Conservation (phyloP, 768 basidiomycete genomes). For the Lentinula raphanica region DNA sequence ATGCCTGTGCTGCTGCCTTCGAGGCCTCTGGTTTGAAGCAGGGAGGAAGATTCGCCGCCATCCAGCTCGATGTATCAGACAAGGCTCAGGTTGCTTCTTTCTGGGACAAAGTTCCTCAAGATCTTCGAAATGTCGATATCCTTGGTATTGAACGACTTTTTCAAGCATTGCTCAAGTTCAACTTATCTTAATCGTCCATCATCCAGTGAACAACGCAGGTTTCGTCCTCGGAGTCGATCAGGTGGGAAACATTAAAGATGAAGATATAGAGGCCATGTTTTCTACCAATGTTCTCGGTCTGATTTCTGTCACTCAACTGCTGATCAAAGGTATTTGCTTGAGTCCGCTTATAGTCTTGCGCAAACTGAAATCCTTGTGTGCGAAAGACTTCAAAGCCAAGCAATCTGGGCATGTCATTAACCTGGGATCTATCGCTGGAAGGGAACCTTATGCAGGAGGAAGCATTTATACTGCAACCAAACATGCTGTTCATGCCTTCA, state of each 20-base stretch:
- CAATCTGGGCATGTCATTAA: slow-evolving; percentile 89
- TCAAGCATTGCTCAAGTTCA: background rate
- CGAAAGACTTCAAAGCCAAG: slow-evolving; percentile 69
- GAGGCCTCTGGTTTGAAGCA: slow-evolving; percentile 64
- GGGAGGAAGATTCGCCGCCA: slow-evolving; percentile 71
- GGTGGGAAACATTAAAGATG: slow-evolving; percentile 74
- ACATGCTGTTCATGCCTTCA: slow-evolving; percentile 83
- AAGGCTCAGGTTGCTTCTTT: slow-evolving; percentile 64
- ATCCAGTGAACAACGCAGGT: slow-evolving; percentile 65
- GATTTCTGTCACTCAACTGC: slow-evolving; percentile 75
- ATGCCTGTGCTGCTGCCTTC: slow-evolving; percentile 64
- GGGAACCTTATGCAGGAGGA: slow-evolving; percentile 86
- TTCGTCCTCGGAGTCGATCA: slow-evolving; percentile 85
- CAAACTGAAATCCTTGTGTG: background rate
- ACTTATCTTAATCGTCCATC: background rate
- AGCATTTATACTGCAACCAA: slow-evolving; percentile 93
- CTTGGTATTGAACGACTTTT: slow-evolving; percentile 54
- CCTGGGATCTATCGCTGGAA: slow-evolving; percentile 87
- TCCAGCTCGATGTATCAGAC: slow-evolving; percentile 80
- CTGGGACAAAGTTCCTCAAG: slow-evolving; percentile 64
- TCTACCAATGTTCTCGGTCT: slow-evolving; percentile 79
- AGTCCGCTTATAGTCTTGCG: background rate
- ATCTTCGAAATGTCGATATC: slow-evolving; percentile 73
- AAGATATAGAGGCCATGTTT: slow-evolving; percentile 82
- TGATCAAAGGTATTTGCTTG: slow-evolving; percentile 46